Conservation (phyloP, 768 basidiomycete species). For the Suillus ampliporus region DNA sequence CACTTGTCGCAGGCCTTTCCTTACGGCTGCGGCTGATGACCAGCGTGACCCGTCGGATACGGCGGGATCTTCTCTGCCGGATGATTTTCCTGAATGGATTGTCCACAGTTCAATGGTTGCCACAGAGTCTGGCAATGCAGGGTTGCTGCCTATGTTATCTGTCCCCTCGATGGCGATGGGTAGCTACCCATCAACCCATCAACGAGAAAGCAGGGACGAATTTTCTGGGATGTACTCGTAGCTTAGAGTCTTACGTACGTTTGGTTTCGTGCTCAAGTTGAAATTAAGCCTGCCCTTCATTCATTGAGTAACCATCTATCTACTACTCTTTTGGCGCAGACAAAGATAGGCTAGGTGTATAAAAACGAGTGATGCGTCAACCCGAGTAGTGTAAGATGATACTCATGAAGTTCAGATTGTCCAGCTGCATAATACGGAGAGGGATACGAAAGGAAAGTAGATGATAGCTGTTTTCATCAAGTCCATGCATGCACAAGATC, state of each 20-base stretch:
- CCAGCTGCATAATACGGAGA: constrained; percentile 20
- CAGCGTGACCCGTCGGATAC: constrained; percentile 24
- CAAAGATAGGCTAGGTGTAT: constrained; percentile 23
- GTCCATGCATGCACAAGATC: constrained; percentile 28
- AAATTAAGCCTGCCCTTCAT: constrained; percentile 22
- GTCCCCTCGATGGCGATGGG: constrained; percentile 24
- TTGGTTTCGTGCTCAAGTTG: background rate
- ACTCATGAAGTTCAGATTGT: constrained; percentile 26
- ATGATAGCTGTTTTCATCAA: constrained; percentile 29
- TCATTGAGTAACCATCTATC: constrained; percentile 30
- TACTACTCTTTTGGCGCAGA: constrained; percentile 29
- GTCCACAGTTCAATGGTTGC: constrained; percentile 25
- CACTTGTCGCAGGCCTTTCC: constrained; percentile 59
- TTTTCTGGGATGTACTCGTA: constrained; percentile 67
- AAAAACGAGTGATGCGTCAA: constrained; percentile 20
- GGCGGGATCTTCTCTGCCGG: constrained; percentile 2
- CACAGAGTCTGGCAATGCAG: constrained; percentile 16
- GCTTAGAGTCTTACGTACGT: constrained; percentile 3
- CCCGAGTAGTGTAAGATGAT: constrained; percentile 26
- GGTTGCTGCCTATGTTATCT: constrained; percentile 24
- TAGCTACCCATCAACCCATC: background rate
- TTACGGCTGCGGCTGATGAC: constrained; percentile 25
- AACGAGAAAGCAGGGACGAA: constrained; percentile 37
- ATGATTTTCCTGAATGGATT: constrained; percentile 25
- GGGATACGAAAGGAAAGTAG: constrained; percentile 36